These are phyloP conservation scores for Aspergillus panamensis DNA, from an alignment of 495 filamentous ascomycete genomes.

Conservation along the genomic window DNA sequence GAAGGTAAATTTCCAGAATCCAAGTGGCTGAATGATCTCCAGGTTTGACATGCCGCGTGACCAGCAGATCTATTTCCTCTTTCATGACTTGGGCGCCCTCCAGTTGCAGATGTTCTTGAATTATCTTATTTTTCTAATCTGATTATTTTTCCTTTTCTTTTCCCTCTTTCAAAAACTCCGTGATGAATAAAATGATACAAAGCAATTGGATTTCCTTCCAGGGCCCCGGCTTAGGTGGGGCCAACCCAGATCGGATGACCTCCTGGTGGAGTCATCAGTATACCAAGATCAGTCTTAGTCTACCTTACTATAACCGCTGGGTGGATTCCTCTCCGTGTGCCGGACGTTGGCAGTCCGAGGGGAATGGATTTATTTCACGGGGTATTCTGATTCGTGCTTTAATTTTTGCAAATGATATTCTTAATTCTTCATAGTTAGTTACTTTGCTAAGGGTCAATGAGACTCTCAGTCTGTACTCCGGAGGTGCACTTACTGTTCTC, in stretches of 20 bases:
- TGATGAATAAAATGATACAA: background rate
- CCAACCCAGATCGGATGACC: conserved; percentile 25
- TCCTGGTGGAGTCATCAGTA: conserved; percentile 11
- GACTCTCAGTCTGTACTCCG: no score
- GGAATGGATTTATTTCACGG: background rate
- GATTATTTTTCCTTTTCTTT: background rate
- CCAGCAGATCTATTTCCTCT: conserved; percentile 31
- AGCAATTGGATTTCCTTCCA: conserved; percentile 4
- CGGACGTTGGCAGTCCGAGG: background rate
- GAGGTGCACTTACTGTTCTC: no score
- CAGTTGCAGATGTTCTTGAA: background rate
- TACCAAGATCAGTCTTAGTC: background rate
- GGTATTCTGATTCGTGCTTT: background rate
- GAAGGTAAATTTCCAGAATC: conserved; percentile 2
- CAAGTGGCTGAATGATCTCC: conserved; percentile 16
- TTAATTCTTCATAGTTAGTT: background rate
- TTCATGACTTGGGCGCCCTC: background rate
- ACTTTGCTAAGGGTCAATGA: no score
- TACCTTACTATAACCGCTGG: background rate
- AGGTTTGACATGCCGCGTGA: conserved; percentile 29
- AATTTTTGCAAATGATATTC: background rate
- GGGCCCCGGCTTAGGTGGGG: conserved; percentile 22
- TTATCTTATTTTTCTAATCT: background rate
- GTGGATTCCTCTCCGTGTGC: background rate
- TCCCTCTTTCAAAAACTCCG: conserved; percentile 2